These are phyloP conservation scores for Geranium rotundifolium DNA, from an alignment of 345 rosid genomes.

Conservation along the genomic window DNA sequence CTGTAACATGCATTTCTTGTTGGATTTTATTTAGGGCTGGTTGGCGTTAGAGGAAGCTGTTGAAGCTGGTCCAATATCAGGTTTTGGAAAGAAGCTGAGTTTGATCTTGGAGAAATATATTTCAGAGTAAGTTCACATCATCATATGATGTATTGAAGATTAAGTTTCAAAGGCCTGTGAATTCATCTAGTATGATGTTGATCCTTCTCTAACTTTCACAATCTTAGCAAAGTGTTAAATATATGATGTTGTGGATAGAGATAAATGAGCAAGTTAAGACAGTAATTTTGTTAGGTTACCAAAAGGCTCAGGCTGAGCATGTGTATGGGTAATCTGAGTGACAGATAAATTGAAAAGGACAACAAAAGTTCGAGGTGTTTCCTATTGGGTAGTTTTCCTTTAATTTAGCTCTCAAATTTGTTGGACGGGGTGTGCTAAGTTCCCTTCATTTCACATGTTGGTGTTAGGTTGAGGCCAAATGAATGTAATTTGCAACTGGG, in stretches of 20 bases:
- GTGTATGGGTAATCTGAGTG: no score
- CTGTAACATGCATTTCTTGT: not conserved
- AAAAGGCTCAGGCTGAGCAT: no score
- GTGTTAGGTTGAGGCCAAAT: not conserved
- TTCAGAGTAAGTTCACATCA: slow-evolving; percentile 16
- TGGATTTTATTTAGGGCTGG: slow-evolving; percentile 17
- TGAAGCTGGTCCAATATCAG: slow-evolving; percentile 18
- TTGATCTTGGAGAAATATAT: slow-evolving; percentile 17
- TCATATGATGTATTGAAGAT: not conserved
- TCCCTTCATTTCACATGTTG: not conserved
- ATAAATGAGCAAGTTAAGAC: not conserved
- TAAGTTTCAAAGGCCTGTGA: not conserved
- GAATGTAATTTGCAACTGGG: not conserved
- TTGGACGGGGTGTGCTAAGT: not conserved
- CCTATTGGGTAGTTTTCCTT: no score
- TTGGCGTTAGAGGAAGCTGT: slow-evolving; percentile 19
- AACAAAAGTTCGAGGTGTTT: no score
- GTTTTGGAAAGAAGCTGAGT: slow-evolving; percentile 22
- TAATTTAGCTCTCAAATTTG: no score
- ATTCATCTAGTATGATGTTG: not conserved
- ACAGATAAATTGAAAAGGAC: no score
- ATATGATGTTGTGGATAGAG: not conserved
- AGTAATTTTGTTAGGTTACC: not conserved
- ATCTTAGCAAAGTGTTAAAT: not conserved
- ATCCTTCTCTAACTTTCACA: not conserved